Evolutionary conservation across 495 filamentous ascomycete genomes (phyloP), one percentile per base, ranked within the genome.

Genomic region (Trichoderma gamsii): DNA sequence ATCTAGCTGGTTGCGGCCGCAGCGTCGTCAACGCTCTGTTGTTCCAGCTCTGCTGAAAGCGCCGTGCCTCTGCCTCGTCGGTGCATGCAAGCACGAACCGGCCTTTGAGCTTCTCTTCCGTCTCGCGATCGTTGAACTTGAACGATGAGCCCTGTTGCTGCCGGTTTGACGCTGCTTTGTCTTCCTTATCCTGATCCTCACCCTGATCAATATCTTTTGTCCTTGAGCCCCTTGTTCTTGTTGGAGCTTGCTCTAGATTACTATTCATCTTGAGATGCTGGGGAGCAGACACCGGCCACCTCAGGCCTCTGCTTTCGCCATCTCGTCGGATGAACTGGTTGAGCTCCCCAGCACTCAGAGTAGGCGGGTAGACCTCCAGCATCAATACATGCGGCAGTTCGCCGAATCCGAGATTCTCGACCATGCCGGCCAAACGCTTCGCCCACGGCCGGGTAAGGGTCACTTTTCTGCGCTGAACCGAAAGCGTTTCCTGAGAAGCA

Each of bases 331-430:
- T 75, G 23, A 75, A 76, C 15, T 73, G 67, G 27, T 69, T 73
- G 25, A 86, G 66, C 23, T 70, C 70, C 1, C 71, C 69, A 2
- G 71, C 65, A 35, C 65, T 51, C 21, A 77, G 41, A 15, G 32
- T 44, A 65, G 35, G 35, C 3, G 65, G 65, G 4, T 46, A 32
- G n/a, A 66, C 25, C 4, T 66, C 65, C 18, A 66, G 41, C 27
- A 66, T 44, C 43, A 66, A 23, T 21, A 32, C 25, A 2, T 13
- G 41, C n/a, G 65, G 65, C 41, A 25, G 4, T 13, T 41, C 65
- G 56, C 73, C 51, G 32, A 74, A 71, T 52, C 81, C 81, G 63
- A 86, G 79, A 63, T 82, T 71, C 25, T 71, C 72, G 64, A 87
- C 77, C 3, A 84, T 69, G 2, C 70, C 67, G 35, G 76, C 75